A percentile compares a stretch with the other conserved stretches of the same genome.
phyloP scores from a whole-genome alignment of 163 green algal species.

The Chlamydomonas reinhardtii region DNA sequence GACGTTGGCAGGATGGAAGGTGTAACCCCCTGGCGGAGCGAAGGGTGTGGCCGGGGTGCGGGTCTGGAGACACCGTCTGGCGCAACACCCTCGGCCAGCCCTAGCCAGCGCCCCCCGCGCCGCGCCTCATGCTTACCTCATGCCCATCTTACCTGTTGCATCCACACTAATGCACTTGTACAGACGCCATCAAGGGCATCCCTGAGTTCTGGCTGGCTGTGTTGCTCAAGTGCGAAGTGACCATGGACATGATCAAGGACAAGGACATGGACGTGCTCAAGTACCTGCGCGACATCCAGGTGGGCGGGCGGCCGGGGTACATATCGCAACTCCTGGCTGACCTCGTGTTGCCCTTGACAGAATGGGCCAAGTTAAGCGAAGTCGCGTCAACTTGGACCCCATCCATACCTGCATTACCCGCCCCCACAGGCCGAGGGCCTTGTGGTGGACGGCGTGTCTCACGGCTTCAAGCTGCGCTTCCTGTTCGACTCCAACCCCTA shows the following conservation, averaged over 20 bases:
- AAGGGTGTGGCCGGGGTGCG: background rate
- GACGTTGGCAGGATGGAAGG: too few relatives aligned
- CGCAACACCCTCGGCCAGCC: too few relatives aligned
- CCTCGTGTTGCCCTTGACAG: background rate
- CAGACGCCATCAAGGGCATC: conserved; percentile 68
- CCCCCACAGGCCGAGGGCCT: conserved; percentile 42
- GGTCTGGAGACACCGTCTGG: too few relatives aligned
- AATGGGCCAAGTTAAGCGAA: background rate
- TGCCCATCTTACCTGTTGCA: background rate
- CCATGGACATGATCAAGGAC: conserved; percentile 75
- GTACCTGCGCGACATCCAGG: conserved; percentile 76
- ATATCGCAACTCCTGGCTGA: too few relatives aligned
- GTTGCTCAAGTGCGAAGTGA: conserved; percentile 79
- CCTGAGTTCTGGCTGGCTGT: conserved; percentile 87
- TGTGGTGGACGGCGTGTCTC: conserved; percentile 46
- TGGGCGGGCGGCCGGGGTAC: background rate
- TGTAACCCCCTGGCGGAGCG: too few relatives aligned
- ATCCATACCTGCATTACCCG: too few relatives aligned
- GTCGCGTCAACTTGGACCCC: background rate
- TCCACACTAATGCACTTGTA: too few relatives aligned
- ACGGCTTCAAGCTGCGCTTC: conserved; percentile 63
- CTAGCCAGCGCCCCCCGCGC: too few relatives aligned
- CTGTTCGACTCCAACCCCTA: conserved; percentile 69
- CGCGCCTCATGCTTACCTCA: too few relatives aligned
- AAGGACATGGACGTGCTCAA: conserved; percentile 83